Conservation (phyloP, 257 asterid species). For the Cruciata laevipes region DNA sequence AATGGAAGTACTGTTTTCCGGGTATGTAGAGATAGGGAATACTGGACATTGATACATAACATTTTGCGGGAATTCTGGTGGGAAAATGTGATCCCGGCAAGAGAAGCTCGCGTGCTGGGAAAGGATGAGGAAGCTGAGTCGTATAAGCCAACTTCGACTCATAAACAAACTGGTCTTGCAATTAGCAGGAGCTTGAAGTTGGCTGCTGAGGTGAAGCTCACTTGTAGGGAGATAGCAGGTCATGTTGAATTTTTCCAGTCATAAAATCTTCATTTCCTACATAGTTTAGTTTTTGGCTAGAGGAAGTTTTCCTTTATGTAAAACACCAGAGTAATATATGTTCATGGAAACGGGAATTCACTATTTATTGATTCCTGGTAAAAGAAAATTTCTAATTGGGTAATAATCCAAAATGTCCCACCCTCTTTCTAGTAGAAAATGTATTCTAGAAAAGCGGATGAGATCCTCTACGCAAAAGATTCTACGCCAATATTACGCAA, state of each 20-base stretch:
- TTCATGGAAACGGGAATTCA: no score
- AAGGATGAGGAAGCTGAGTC: slow-evolving; percentile 55
- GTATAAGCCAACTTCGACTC: slow-evolving; percentile 61
- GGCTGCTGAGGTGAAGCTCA: slow-evolving; percentile 65
- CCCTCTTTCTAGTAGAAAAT: no score
- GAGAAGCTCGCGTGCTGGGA: slow-evolving; percentile 61
- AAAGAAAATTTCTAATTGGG: no score
- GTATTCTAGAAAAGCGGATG: no score
- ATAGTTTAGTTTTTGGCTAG: background rate
- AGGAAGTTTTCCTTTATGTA: background rate
- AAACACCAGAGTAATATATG: no score
- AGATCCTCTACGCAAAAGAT: no score
- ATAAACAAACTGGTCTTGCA: slow-evolving; percentile 60
- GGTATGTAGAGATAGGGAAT: background rate
- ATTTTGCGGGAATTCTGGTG: slow-evolving; percentile 83
- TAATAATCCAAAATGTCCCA: no score
- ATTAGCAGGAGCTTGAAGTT: slow-evolving; percentile 66
- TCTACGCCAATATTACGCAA: no score
- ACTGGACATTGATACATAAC: background rate
- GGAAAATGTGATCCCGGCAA: slow-evolving; percentile 87
- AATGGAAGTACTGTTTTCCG: background rate
- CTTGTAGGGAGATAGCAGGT: slow-evolving; percentile 85
- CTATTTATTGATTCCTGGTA: no score
- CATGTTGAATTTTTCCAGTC: slow-evolving; percentile 49
- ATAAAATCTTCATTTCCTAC: background rate